Evolutionary conservation across 306 rosid species (phyloP).

Genomic region (apple (Malus domestica)): ASM211411v1 NC_041802.1:17061501-17062000

Average conservation of each 20-base stretch:
- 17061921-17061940: not conserved
- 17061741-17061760: conserved; percentile 71
- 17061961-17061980: conserved; percentile 15
- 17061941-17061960: not conserved
- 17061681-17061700: conserved; percentile 77
- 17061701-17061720: conserved; percentile 40
- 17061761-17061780: conserved; percentile 93
- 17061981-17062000: no score
- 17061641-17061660: conserved; percentile 42
- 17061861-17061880: conserved; percentile 73
- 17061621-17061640: conserved; percentile 56
- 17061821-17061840: conserved; percentile 89
- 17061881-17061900: conserved; percentile 75
- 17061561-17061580: not conserved
- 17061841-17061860: conserved; percentile 94
- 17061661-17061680: conserved; percentile 53
- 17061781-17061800: conserved; percentile 97
- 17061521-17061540: no score
- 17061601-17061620: conserved; percentile 45
- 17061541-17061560: no score
- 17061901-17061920: conserved; percentile 22
- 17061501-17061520: no score
- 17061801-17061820: conserved; percentile 96
- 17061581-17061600: conserved; percentile 40
- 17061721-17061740: conserved; percentile 44